Evolutionary conservation across 1,284 basidiomycete species (phyloP), one percentile per base, ranked within the genome.

Genomic region (Farysia itapuensis): DNA sequence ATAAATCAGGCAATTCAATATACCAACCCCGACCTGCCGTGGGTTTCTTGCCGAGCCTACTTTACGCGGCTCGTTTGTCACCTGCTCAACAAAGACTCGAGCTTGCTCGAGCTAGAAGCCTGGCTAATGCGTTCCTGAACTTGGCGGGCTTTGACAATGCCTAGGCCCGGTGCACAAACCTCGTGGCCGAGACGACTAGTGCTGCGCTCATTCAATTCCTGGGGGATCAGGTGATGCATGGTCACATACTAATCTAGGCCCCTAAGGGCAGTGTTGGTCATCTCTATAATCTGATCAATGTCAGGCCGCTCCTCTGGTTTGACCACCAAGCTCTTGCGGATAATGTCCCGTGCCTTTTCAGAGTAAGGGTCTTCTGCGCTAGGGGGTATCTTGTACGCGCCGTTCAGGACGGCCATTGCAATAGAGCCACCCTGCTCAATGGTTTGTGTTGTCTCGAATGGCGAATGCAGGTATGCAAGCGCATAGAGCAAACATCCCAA

Each of bases 361-460:
- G 64, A 66, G 34, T 74, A 74, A 19, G 49, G 46, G 40, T 67
- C 65, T 9, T 52, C 32, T n/a, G 39, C 34, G 22, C 64, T 54
- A 6, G 33, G 32, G 12, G 74, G 74, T 34, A 69, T 74, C 36
- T 70, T 71, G 63, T 71, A 77, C 22, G 53, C 45, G 13, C 72
- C 74, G 26, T 76, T 75, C 38, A 69, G 48, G 14, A 77, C 74
- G 9, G 75, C 75, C 29, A 77, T 36, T 1, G 75, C 75, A n/a
- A 77, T 63, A 9, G 58, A 67, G 11, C 75, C 75, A 32, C 75
- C 75, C 40, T 77, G 74, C 37, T 75, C 73, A 15, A 70, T 52
- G 6, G 72, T 77, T 36, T 74, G 70, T 0, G 52, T 64, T 18
- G 75, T 77, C 57, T 77, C 75, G 42, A 77, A 77, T 1, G 75